Base-by-base conservation (phyloP, 2,329 filamentous ascomycete genomes). In the Exophiala lecanii-corni region DNA sequence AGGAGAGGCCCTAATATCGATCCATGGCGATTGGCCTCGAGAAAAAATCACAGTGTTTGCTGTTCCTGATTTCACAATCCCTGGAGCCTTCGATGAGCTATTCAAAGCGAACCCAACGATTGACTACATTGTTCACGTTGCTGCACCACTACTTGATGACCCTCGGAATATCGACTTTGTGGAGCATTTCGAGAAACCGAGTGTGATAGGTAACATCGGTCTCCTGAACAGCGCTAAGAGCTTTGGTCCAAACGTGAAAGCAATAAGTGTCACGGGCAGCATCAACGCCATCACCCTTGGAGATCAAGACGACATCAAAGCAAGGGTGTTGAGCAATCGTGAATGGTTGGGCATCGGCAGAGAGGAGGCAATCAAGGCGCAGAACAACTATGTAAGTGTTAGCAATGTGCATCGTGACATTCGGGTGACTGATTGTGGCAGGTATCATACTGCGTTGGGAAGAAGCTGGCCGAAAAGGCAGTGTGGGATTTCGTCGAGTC, bases 111-210 rank as follows among this genome's bases (percentile, higher is more conserved):
- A 76, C 40, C 76, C 76, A 0, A 75, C 78, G 0, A 85, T 91
- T 49, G 81, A 86, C 55, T 80, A 76, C 38, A 82, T 91, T 36
- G 72, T 88, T 38, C 82, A 87, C 60, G 86, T 82, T 3, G 83
- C 84, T 2, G 82, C 78, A 0, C 84, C 86, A 0, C 88, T 86
- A 66, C 81, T 84, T 55, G 75, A 81, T 59, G 82, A 82, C 23
- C 78, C 47, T 1, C 36, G 21, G 5, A 41, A 46, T 33, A 41
- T 36, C 10, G 40, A 46, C 32, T 50, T 50, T 21, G 43, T 41
- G 13, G 36, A 43, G 28, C 43, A 43, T 18, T 50, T 50, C 21
- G 47, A 50, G 32, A 50, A 47, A 32, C 47, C 47, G 19, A 50
- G 31, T 15, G 43, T 50, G 6, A 16, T 46, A 23, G 47, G 47